Evolutionary conservation across 345 rosid species (phyloP).

Genomic region (Ceriops tagal): DNA sequence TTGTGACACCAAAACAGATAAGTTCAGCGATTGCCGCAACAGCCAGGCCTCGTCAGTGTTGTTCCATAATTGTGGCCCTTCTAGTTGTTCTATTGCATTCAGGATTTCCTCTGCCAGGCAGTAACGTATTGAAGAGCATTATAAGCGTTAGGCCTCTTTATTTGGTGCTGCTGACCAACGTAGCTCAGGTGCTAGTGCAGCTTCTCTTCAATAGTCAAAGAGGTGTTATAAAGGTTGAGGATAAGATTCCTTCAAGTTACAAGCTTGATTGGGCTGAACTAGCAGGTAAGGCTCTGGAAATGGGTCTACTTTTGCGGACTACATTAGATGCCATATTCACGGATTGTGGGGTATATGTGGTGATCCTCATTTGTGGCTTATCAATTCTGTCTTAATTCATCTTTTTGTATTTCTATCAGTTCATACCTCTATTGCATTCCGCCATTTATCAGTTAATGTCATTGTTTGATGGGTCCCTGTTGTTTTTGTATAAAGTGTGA

Average conservation of each 20-base stretch:
- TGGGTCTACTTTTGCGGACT: conserved; percentile 52
- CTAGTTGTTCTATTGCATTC: conserved; percentile 47
- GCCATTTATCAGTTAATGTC: too few species aligned
- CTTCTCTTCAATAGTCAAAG: conserved; percentile 35
- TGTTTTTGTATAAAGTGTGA: too few species aligned
- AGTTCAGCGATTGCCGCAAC: conserved; percentile 57
- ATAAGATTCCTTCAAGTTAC: conserved; percentile 20
- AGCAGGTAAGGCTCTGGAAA: conserved; percentile 62
- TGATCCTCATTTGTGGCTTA: conserved; percentile 55
- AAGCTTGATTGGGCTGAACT: conserved; percentile 51
- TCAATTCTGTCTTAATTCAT: conserved; percentile 30
- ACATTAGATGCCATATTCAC: conserved; percentile 57
- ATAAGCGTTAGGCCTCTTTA: conserved; percentile 64
- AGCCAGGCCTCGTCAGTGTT: conserved; percentile 39
- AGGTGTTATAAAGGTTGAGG: conserved; percentile 19
- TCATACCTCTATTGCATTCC: neutral
- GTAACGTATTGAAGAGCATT: conserved; percentile 29
- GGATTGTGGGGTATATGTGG: conserved; percentile 64
- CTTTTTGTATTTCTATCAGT: neutral
- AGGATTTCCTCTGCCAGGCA: conserved; percentile 55
- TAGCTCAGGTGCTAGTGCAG: conserved; percentile 45
- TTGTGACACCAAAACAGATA: conserved; percentile 45
- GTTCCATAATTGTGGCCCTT: conserved; percentile 45
- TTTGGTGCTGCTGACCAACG: conserved; percentile 56
- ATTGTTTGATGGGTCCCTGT: neutral